Conservation (phyloP, 345 rosid genomes). For the Camelina laxa region DNA sequence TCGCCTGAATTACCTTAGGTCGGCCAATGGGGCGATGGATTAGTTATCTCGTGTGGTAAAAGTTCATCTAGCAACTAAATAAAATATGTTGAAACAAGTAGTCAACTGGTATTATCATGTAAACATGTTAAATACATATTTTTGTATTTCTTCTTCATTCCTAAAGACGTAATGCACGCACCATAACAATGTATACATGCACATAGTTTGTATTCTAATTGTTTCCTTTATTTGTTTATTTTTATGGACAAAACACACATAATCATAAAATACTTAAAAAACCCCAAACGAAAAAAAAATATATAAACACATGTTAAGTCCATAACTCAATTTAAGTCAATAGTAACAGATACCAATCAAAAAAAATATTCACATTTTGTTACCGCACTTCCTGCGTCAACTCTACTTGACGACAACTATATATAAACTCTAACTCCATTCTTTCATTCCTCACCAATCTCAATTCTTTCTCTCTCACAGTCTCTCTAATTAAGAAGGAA, state of each 20-base stretch:
- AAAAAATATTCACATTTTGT: neutral
- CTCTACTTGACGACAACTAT: neutral
- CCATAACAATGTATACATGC: neutral
- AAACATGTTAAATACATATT: neutral
- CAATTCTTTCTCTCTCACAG: neutral
- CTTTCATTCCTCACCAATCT: neutral
- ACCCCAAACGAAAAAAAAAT: neutral
- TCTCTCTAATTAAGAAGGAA: neutral
- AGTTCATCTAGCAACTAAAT: neutral
- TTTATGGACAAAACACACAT: neutral
- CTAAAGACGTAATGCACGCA: neutral
- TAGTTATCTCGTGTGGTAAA: neutral
- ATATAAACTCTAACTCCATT: neutral
- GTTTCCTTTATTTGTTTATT: no score
- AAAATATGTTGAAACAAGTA: neutral
- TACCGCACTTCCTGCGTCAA: conserved; percentile 1
- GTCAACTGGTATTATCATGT: neutral
- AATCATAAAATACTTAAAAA: neutral
- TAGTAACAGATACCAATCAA: no score
- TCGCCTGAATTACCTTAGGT: conserved; percentile 2
- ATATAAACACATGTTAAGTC: no score
- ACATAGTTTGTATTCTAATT: neutral
- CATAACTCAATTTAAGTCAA: no score
- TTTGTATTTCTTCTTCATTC: neutral
- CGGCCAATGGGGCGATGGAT: neutral